These are phyloP conservation scores for Solanum chilense DNA, from an alignment of 257 asterid genomes.

Conservation along the genomic window DNA sequence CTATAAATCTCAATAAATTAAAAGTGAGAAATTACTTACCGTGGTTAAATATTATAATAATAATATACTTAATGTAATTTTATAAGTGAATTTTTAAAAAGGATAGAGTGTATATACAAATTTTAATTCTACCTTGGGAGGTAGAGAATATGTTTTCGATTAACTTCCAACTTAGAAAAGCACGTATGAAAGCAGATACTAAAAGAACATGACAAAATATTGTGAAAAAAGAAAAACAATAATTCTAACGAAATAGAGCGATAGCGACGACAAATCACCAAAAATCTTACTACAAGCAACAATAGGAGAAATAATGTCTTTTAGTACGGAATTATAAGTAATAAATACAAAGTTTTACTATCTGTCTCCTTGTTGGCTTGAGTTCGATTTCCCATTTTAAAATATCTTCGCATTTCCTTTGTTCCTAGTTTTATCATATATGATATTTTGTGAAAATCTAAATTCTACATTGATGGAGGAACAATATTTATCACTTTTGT, in stretches of 20 bases:
- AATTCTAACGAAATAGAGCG: too few species aligned
- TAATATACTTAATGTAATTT: too few species aligned
- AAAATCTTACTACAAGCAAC: background rate
- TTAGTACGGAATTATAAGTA: background rate
- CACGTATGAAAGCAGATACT: background rate
- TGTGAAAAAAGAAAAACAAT: too few species aligned
- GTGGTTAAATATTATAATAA: background rate
- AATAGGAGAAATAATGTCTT: background rate
- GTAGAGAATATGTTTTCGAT: too few species aligned
- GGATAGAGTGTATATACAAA: background rate
- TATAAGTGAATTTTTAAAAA: background rate
- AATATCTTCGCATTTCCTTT: background rate
- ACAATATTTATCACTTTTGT: background rate
- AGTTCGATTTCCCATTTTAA: background rate
- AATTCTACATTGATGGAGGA: background rate
- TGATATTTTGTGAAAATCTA: background rate
- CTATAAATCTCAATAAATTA: background rate
- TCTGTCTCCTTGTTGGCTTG: too few species aligned
- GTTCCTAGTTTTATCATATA: too few species aligned
- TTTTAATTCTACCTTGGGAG: background rate
- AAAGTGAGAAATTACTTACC: background rate
- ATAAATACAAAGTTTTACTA: background rate
- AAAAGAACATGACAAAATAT: background rate
- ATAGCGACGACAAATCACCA: background rate
- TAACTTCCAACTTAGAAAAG: background rate